Percentiles rank a stretch among this genome's conserved stretches.
Evolutionary conservation across 352 stramenopile genomes (phyloP).

Genomic region (Thalassiosira mediterranea): DNA sequence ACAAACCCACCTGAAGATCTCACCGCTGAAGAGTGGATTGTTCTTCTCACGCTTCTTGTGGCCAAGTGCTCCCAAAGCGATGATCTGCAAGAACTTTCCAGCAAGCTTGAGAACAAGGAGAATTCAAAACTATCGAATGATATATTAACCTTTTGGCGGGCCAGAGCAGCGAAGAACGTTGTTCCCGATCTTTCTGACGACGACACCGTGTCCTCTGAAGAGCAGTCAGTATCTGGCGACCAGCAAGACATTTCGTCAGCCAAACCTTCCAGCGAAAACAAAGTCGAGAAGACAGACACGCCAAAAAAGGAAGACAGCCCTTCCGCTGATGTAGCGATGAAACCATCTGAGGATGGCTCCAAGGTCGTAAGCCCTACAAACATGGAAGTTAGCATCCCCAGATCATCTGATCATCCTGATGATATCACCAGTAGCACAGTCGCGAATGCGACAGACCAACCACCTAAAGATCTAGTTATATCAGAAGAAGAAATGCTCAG

Average conservation of each 20-base stretch:
- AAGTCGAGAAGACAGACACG: conserved; percentile 18
- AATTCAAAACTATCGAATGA: conserved; percentile 36
- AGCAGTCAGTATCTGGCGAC: conserved; percentile 13
- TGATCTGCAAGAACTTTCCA: conserved; percentile 71
- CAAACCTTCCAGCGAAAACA: conserved; percentile 31
- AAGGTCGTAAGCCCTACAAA: conserved; percentile 14
- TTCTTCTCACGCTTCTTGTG: conserved; percentile 73
- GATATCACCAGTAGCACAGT: conserved; percentile 21
- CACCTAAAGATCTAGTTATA: conserved; percentile 1
- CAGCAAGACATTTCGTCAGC: conserved; percentile 27
- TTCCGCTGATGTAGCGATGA: conserved; percentile 22
- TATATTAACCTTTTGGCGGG: conserved; percentile 49
- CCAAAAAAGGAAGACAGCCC: conserved; percentile 23
- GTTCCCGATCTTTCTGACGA: conserved; percentile 56
- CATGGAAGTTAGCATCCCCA: conserved; percentile 45
- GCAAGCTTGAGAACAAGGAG: conserved; percentile 74
- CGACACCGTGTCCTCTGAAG: conserved; percentile 34
- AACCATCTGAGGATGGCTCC: conserved; percentile 10
- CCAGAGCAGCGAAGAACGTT: conserved; percentile 56
- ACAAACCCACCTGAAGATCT: conserved; percentile 71
- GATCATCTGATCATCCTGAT: conserved; percentile 35
- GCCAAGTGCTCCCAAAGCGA: conserved; percentile 83
- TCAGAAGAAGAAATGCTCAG: conserved; percentile 39
- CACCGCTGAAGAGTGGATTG: conserved; percentile 74
- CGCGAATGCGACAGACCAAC: conserved; percentile 11